These are phyloP conservation scores for Aschersonia sp. DNA, from an alignment of 2,329 filamentous ascomycete genomes.

Conservation along the genomic window DNA sequence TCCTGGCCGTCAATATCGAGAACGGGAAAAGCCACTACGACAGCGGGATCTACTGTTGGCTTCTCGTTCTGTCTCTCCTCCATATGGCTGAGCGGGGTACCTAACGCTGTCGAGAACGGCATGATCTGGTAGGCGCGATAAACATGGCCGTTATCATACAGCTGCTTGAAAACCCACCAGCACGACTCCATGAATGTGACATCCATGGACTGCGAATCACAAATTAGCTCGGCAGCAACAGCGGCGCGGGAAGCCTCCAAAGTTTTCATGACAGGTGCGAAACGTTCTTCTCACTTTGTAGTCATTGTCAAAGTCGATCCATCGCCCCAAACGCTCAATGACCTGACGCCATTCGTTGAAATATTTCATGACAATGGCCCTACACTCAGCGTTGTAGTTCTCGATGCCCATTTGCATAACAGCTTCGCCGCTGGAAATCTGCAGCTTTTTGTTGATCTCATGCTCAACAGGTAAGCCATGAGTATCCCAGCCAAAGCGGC, in stretches of 20 bases:
- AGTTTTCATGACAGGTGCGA: too few relatives aligned
- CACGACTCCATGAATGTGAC: constrained; percentile 88
- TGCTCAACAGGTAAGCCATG: constrained; percentile 92
- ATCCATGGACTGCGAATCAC: constrained; percentile 62
- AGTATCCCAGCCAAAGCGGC: constrained; percentile 88
- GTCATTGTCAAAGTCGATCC: constrained; percentile 97
- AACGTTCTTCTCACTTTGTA: constrained; percentile 50
- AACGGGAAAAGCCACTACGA: constrained; percentile 79
- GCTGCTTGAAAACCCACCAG: constrained; percentile 94
- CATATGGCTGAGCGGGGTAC: constrained; percentile 82
- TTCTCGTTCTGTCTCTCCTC: constrained; percentile 93
- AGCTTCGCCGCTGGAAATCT: constrained; percentile 74
- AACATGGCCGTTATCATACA: constrained; percentile 79
- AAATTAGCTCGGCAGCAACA: background rate
- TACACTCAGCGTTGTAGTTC: constrained; percentile 84
- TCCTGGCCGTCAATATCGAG: constrained; percentile 49
- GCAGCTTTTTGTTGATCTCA: constrained; percentile 93
- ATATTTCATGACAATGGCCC: constrained; percentile 86
- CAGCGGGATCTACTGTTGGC: constrained; percentile 77
- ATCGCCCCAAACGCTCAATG: constrained; percentile 77
- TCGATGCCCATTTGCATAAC: constrained; percentile 75
- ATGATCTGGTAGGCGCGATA: constrained; percentile 87
- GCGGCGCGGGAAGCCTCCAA: constrained; percentile 2
- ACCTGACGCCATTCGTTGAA: constrained; percentile 76
- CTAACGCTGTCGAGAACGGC: constrained; percentile 86